These are phyloP conservation scores for Ochromonadaceae sp. DNA, from an alignment of 352 stramenopile genomes.

Conservation along the genomic window DNA sequence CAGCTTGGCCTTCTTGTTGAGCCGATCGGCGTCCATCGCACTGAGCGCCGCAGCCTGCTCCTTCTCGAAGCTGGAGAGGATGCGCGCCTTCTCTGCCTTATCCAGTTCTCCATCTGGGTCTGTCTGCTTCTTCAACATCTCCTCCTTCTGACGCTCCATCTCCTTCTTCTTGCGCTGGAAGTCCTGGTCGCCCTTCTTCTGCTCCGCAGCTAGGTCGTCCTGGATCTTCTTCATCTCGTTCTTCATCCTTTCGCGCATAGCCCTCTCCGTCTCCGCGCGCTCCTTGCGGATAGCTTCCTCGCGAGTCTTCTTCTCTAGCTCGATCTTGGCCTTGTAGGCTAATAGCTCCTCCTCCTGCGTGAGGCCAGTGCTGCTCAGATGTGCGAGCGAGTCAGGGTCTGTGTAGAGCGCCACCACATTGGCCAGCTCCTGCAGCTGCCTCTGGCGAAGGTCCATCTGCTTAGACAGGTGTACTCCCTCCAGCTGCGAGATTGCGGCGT, in stretches of 20 bases:
- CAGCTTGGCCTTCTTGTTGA: background rate
- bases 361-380: background rate
- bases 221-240: conserved; percentile 6
- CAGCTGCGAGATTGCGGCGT: background rate
- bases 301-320: background rate
- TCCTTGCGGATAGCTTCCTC: background rate
- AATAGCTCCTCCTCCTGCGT: background rate
- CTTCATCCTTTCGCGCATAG: background rate
- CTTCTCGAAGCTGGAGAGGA: conserved; percentile 13
- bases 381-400: background rate
- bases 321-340: background rate
- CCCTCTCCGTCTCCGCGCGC: background rate
- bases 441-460: background rate
- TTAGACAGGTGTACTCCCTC: background rate
- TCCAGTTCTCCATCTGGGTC: background rate
- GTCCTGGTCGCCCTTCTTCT: background rate
- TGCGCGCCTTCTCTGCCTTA: conserved; percentile 1
- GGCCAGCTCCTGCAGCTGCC: background rate
- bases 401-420: background rate
- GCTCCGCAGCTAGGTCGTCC: background rate
- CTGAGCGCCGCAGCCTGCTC: background rate
- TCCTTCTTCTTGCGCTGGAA: background rate
- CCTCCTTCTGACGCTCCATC: conserved; percentile 1
- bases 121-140: conserved; percentile 1
- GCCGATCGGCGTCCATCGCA: background rate